Conservation (phyloP, 331 rosid genomes). For the Spiraea crenata region DNA sequence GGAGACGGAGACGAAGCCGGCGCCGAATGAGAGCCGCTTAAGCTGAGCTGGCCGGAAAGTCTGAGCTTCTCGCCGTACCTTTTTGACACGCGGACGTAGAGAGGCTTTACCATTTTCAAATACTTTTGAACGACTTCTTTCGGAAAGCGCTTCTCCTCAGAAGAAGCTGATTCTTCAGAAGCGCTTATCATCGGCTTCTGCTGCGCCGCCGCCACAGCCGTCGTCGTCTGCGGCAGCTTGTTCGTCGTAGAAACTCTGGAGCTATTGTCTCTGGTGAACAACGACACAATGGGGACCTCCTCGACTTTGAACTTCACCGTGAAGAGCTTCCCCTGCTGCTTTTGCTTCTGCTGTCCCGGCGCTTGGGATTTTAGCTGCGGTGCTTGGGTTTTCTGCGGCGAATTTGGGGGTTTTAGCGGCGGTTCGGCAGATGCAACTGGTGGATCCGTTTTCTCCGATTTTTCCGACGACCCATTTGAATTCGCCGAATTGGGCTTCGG, state of each 20-base stretch:
- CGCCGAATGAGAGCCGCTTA: constrained; percentile 13
- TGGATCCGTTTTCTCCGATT: constrained; percentile 40
- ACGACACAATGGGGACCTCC: constrained; percentile 77
- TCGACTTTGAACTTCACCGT: constrained; percentile 82
- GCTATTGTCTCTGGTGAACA: constrained; percentile 76
- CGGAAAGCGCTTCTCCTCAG: constrained; percentile 75
- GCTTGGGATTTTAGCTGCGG: neutral
- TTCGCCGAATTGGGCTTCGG: constrained; percentile 37
- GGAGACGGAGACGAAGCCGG: constrained; percentile 3
- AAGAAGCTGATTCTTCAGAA: constrained; percentile 35
- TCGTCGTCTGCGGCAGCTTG: neutral
- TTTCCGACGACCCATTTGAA: constrained; percentile 6
- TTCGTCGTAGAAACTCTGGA: constrained; percentile 43
- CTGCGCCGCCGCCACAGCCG: neutral
- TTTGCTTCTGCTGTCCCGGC: constrained; percentile 11
- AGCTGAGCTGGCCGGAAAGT: constrained; percentile 49
- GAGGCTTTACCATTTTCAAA: constrained; percentile 87
- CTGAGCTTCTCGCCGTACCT: constrained; percentile 67
- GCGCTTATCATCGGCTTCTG: constrained; percentile 26
- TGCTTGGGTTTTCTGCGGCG: constrained; percentile 8
- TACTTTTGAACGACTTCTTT: constrained; percentile 86
- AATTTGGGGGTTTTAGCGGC: constrained; percentile 6
- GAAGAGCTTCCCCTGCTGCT: constrained; percentile 38
- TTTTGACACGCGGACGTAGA: constrained; percentile 72
- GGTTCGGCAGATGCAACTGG: constrained; percentile 20